Evolutionary conservation across 208 protist species (phyloP).

Genomic region (Angomonas deanei): DNA sequence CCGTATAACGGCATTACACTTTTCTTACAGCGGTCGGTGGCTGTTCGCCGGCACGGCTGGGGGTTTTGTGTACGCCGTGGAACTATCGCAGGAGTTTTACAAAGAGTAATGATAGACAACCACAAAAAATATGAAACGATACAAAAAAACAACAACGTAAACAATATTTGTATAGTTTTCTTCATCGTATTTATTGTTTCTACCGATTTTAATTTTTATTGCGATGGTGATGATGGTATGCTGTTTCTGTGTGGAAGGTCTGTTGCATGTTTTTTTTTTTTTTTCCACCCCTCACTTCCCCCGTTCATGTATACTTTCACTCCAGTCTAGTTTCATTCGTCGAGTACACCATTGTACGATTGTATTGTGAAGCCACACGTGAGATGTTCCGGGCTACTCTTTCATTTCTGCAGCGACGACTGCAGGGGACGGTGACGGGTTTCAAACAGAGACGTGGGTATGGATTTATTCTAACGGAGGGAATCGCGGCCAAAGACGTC

Average conservation of each 20-base stretch:
- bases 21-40: slow-evolving; percentile 53
- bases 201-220: too few relatives aligned
- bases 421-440: slow-evolving; percentile 66
- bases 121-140: too few relatives aligned
- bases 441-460: slow-evolving; percentile 86
- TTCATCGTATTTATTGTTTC: too few relatives aligned
- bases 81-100: slow-evolving; percentile 20
- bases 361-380: too few relatives aligned
- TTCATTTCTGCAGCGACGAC: slow-evolving; percentile 1
- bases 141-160: too few relatives aligned
- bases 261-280: neutral
- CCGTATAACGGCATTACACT: slow-evolving; percentile 43
- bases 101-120: neutral
- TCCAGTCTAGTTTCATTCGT: too few relatives aligned
- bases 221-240: too few relatives aligned
- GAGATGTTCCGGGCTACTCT: neutral
- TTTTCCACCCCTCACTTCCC: neutral
- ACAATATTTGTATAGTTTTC: too few relatives aligned
- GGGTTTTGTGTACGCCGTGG: slow-evolving; percentile 49
- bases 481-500: slow-evolving; percentile 9
- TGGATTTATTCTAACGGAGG: slow-evolving; percentile 67
- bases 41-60: slow-evolving; percentile 43
- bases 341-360: too few relatives aligned
- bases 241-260: neutral
- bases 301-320: too few relatives aligned